A percentile compares a stretch with the other conserved stretches of the same genome.
These are phyloP conservation scores for Albophoma yamanashiensis DNA, from an alignment of 2,329 filamentous ascomycete genomes.

Conservation along the genomic window DNA sequence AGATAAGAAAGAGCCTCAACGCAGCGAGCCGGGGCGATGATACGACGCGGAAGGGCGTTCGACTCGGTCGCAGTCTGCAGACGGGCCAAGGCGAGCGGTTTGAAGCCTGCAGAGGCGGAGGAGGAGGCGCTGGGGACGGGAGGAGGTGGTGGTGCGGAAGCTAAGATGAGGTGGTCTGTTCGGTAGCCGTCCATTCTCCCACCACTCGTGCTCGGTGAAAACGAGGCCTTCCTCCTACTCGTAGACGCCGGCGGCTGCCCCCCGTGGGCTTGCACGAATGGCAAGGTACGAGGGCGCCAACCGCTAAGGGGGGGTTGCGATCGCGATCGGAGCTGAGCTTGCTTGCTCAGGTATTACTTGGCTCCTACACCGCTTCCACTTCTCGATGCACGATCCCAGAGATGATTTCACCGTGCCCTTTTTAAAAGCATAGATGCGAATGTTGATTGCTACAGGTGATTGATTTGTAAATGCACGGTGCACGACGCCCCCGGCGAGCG, in stretches of 20 bases:
- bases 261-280: not conserved
- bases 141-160: not conserved
- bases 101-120: not conserved
- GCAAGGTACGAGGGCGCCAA: not conserved
- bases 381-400: too few relatives aligned
- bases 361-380: not conserved
- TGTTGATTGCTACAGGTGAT: too few relatives aligned
- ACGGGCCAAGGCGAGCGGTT: not conserved
- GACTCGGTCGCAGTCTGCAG: not conserved
- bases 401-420: too few relatives aligned
- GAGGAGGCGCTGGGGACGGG: not conserved
- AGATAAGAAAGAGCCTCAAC: not conserved
- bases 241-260: not conserved
- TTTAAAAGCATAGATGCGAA: too few relatives aligned
- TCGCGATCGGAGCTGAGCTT: not conserved
- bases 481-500: too few relatives aligned
- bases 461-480: too few relatives aligned
- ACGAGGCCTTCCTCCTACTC: not conserved
- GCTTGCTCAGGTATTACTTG: too few relatives aligned
- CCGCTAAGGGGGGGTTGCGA: not conserved
- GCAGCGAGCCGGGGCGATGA: not conserved
- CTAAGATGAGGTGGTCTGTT: not conserved
- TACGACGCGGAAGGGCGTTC: not conserved
- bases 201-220: not conserved
- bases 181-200: not conserved